Evolutionary conservation across 1,284 basidiomycete species (phyloP).

Genomic region (Exsudoporus floridanus): DNA sequence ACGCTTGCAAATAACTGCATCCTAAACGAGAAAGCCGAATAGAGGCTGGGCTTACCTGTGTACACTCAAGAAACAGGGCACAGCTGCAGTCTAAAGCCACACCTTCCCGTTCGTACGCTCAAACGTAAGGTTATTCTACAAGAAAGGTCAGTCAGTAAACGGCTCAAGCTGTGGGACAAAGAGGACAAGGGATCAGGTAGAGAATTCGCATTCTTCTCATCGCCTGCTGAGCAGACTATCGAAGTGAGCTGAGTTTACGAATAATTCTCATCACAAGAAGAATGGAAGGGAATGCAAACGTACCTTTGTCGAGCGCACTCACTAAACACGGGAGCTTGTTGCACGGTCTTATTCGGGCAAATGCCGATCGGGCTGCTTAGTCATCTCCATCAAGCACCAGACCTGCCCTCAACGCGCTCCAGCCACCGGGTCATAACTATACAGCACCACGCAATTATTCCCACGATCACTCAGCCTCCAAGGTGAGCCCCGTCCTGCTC

Average conservation of each 20-base stretch:
- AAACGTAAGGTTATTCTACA: not conserved
- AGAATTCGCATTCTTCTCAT: slow-evolving; percentile 53
- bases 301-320: slow-evolving; percentile 7
- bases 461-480: slow-evolving; percentile 19
- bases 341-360: no score
- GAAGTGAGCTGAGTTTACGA: slow-evolving; percentile 68
- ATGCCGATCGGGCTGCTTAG: not conserved
- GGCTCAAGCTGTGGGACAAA: not conserved
- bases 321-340: slow-evolving; percentile 9
- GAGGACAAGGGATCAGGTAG: slow-evolving; percentile 36
- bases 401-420: slow-evolving; percentile 32
- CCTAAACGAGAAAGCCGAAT: slow-evolving; percentile 27
- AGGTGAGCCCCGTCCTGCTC: not conserved
- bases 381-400: not conserved
- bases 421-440: slow-evolving; percentile 47
- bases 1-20: slow-evolving; percentile 54
- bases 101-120: not conserved
- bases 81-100: not conserved
- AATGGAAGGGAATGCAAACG: slow-evolving; percentile 6
- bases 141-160: slow-evolving; percentile 10
- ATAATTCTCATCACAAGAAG: slow-evolving; percentile 44
- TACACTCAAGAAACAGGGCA: no score
- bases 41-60: slow-evolving; percentile 21
- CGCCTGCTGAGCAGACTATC: slow-evolving; percentile 41
- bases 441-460: slow-evolving; percentile 37